Evolutionary conservation across 2,329 filamentous ascomycete genomes (phyloP).

Genomic region (Aureobasidium sp.): DNA sequence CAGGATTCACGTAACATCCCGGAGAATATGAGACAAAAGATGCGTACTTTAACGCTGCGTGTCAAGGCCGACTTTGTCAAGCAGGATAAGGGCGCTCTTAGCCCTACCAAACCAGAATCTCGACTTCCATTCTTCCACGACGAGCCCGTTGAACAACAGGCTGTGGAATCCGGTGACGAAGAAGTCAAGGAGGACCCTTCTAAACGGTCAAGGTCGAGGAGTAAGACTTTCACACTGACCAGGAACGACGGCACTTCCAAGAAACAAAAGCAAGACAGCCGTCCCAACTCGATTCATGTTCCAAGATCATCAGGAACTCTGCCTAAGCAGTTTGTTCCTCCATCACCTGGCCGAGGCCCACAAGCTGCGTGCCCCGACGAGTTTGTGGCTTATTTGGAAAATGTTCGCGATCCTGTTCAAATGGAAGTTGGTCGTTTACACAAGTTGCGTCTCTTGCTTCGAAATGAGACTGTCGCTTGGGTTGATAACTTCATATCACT

Average conservation of each 20-base stretch:
- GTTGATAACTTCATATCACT: slow-evolving; percentile 85
- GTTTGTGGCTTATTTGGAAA: slow-evolving; percentile 78
- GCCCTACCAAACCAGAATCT: slow-evolving; percentile 15
- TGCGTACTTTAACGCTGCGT: slow-evolving; percentile 78
- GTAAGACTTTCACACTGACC: slow-evolving; percentile 71
- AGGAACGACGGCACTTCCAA: slow-evolving; percentile 66
- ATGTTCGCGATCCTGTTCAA: slow-evolving; percentile 70
- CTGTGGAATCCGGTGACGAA: slow-evolving; percentile 10
- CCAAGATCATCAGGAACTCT: slow-evolving; percentile 34
- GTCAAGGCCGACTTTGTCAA: slow-evolving; percentile 96
- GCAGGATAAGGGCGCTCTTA: slow-evolving; percentile 57
- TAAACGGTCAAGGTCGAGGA: slow-evolving; percentile 47
- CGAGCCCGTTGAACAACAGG: not conserved
- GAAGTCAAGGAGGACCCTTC: slow-evolving; percentile 22
- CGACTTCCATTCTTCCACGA: slow-evolving; percentile 12
- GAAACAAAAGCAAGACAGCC: slow-evolving; percentile 61
- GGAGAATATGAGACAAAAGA: slow-evolving; percentile 87
- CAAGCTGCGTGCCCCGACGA: slow-evolving; percentile 69
- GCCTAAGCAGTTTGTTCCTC: slow-evolving; percentile 19
- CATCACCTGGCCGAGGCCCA: slow-evolving; percentile 43
- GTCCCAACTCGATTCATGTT: slow-evolving; percentile 54
- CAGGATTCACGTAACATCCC: slow-evolving; percentile 81
- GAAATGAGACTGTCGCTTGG: slow-evolving; percentile 95
- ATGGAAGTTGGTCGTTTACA: slow-evolving; percentile 94
- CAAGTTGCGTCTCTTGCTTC: slow-evolving; percentile 78